Conservation (phyloP, 169 alveolate genomes). For the Plasmodium vivax region DNA sequence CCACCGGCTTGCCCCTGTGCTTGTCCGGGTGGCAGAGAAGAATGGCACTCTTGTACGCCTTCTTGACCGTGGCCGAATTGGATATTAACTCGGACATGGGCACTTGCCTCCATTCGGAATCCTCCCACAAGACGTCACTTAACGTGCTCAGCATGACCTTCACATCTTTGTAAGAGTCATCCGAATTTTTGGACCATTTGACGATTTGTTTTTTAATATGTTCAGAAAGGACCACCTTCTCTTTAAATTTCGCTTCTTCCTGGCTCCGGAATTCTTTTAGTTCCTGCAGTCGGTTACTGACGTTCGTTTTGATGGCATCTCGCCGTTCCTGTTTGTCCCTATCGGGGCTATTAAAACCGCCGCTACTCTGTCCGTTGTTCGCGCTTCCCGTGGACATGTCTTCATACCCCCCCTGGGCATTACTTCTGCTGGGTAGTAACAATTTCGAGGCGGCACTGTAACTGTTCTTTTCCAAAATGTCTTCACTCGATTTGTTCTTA, state of each 20-base stretch:
- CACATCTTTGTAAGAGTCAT: conserved; percentile 85
- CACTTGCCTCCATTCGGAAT: conserved; percentile 87
- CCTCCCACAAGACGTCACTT: conserved; percentile 87
- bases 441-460: background rate
- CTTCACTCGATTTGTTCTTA: background rate
- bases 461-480: background rate
- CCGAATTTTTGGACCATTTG: conserved; percentile 82
- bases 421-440: background rate
- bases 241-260: conserved; percentile 58
- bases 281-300: conserved; percentile 41
- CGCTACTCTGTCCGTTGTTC: background rate
- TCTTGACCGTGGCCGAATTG: conserved; percentile 84
- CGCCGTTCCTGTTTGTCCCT: conserved; percentile 5
- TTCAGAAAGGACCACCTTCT: conserved; percentile 55
- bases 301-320: conserved; percentile 9
- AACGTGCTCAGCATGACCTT: conserved; percentile 88
- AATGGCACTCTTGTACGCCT: conserved; percentile 84
- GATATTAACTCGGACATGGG: conserved; percentile 84
- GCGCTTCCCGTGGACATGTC: background rate
- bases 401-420: background rate
- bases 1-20: conserved; percentile 58
- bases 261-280: conserved; percentile 42
- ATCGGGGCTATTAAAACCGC: background rate
- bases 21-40: conserved; percentile 87
- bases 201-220: conserved; percentile 75